These are phyloP conservation scores for Corniculantispora saksenae DNA, from an alignment of 2,329 filamentous ascomycete species.

Conservation along the genomic window DNA sequence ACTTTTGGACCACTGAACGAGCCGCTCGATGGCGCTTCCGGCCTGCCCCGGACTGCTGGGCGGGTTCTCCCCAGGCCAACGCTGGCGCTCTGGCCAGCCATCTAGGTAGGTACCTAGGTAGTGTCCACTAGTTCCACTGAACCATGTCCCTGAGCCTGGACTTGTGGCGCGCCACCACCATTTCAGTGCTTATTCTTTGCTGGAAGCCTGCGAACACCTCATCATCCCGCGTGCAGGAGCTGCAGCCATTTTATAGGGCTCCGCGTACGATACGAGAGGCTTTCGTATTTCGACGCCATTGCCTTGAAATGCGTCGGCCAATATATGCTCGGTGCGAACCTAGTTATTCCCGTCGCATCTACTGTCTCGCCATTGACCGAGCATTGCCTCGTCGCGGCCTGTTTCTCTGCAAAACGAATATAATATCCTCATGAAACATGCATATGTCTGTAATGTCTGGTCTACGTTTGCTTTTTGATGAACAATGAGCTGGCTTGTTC, in stretches of 20 bases:
- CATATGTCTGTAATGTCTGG: neutral
- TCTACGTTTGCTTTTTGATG: neutral
- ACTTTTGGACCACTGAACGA: neutral
- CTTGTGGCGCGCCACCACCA: neutral
- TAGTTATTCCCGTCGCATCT: neutral
- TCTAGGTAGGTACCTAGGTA: neutral
- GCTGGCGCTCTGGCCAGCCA: neutral
- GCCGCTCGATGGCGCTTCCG: neutral
- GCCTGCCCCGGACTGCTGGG: conserved; percentile 7
- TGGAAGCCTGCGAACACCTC: neutral
- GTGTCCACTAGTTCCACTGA: neutral
- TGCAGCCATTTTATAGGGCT: neutral
- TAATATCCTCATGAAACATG: neutral
- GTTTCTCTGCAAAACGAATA: no score
- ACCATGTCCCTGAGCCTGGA: neutral
- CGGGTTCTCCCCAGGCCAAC: neutral
- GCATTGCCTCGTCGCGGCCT: neutral
- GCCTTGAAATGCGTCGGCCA: neutral
- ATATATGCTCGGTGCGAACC: neutral
- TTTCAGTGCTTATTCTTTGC: neutral
- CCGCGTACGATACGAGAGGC: neutral
- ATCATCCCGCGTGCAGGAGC: conserved; percentile 1
- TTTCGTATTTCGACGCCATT: neutral
- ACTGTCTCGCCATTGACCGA: neutral
- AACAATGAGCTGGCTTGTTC: neutral